These are phyloP conservation scores for Chytriomyces confervae DNA, from an alignment of 192 early-diverging fungal genomes.

Conservation along the genomic window DNA sequence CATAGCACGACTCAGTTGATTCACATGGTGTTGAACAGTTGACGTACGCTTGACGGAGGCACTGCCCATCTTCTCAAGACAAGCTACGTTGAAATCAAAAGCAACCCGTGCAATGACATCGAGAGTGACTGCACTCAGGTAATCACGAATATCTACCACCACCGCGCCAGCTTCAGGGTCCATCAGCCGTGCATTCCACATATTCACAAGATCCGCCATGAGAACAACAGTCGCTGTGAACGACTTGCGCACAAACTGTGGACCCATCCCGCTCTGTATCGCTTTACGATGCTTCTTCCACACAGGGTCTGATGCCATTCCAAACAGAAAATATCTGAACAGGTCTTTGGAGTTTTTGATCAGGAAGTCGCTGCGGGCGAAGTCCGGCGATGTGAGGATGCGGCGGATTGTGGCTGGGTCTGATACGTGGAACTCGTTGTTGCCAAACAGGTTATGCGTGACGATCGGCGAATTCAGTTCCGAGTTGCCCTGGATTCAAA, in stretches of 20 bases:
- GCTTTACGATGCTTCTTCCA: conserved; percentile 62
- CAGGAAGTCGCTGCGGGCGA: conserved; percentile 14
- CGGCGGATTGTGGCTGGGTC: neutral
- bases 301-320: conserved; percentile 35
- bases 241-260: conserved; percentile 43
- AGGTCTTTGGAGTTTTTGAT: conserved; percentile 25
- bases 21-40: neutral
- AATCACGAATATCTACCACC: conserved; percentile 11
- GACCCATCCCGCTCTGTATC: conserved; percentile 56
- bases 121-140: neutral
- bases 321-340: conserved; percentile 41
- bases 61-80: neutral
- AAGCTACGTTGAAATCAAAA: conserved; percentile 18
- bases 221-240: conserved; percentile 2
- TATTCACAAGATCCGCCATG: neutral
- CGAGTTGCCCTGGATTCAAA: too few relatives aligned
- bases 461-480: neutral
- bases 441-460: conserved; percentile 3
- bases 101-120: neutral
- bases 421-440: neutral
- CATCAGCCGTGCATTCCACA: conserved; percentile 3
- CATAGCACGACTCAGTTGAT: neutral
- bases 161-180: neutral
- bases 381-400: conserved; percentile 24
- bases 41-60: neutral